Evolutionary conservation across 1,139 yeast genomes (phyloP).

Genomic region (Kodamaea derodonti): DNA sequence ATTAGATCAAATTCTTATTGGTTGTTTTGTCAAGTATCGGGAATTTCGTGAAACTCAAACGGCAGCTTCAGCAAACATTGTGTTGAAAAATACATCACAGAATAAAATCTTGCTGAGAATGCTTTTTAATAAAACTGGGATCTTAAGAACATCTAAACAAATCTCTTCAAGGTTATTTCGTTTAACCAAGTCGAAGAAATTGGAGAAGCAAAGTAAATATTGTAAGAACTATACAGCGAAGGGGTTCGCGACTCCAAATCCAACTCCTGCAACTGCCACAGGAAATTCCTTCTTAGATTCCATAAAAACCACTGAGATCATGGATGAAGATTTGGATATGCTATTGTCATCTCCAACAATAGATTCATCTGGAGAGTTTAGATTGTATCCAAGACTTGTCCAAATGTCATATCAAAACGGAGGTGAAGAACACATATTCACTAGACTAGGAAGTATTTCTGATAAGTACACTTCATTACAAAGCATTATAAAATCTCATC

Average conservation of each 20-base stretch:
- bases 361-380: slow-evolving; percentile 1
- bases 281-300: slow-evolving; percentile 10
- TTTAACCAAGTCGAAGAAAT: slow-evolving; percentile 15
- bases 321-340: slow-evolving; percentile 15
- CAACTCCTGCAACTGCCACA: slow-evolving; percentile 5
- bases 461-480: slow-evolving; percentile 2
- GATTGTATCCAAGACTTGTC: slow-evolving; percentile 8
- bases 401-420: slow-evolving; percentile 5
- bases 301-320: slow-evolving; percentile 14
- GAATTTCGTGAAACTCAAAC: slow-evolving; percentile 29
- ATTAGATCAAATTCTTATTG: slow-evolving; percentile 34
- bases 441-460: slow-evolving; percentile 6
- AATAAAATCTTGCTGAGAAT: slow-evolving; percentile 42
- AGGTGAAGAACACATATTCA: slow-evolving; percentile 9
- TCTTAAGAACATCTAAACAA: slow-evolving; percentile 37
- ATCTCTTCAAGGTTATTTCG: slow-evolving; percentile 29
- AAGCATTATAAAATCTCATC: slow-evolving; percentile 4
- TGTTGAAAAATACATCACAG: slow-evolving; percentile 34
- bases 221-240: slow-evolving; percentile 6
- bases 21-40: slow-evolving; percentile 35
- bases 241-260: slow-evolving; percentile 11
- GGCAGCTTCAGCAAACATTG: slow-evolving; percentile 8
- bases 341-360: slow-evolving; percentile 14
- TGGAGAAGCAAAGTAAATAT: slow-evolving; percentile 14
- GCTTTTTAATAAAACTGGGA: slow-evolving; percentile 37